Conservation (phyloP, 192 early-diverging fungal species). For the Backusella psychrophila region DNA sequence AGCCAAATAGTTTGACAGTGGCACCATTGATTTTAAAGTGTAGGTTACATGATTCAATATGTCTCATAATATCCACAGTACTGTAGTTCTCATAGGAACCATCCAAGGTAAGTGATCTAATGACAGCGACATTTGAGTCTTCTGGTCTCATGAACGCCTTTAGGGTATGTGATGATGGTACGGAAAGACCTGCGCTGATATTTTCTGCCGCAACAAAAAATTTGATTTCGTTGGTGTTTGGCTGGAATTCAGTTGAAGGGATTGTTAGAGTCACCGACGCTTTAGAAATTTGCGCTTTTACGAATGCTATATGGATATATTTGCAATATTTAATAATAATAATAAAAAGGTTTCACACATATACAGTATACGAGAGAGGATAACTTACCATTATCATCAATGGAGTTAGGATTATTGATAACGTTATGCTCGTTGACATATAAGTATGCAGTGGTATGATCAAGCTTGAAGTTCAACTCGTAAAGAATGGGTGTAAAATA, state of each 20-base stretch:
- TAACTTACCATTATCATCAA: constrained; percentile 68
- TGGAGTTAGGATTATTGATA: constrained; percentile 66
- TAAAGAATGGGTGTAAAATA: constrained; percentile 75
- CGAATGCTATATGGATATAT: constrained; percentile 8
- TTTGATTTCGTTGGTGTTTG: constrained; percentile 47
- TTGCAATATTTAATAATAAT: neutral
- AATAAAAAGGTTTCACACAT: neutral
- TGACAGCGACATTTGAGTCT: constrained; percentile 44
- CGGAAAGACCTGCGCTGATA: constrained; percentile 42
- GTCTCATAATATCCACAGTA: constrained; percentile 39
- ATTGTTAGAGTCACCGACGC: constrained; percentile 42
- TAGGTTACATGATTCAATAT: constrained; percentile 53
- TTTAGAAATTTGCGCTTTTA: constrained; percentile 29
- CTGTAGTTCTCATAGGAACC: constrained; percentile 57
- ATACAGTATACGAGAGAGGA: neutral
- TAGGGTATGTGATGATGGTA: constrained; percentile 63
- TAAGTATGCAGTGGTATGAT: constrained; percentile 52
- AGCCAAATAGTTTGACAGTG: constrained; percentile 62
- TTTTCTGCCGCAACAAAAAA: constrained; percentile 57
- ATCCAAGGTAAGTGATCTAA: constrained; percentile 39
- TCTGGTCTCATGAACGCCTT: constrained; percentile 59
- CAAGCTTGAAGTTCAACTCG: constrained; percentile 48
- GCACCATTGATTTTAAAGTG: constrained; percentile 47
- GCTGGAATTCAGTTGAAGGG: constrained; percentile 57
- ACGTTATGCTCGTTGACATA: constrained; percentile 79